Evolutionary conservation across 2,329 filamentous ascomycete species (phyloP).

Genomic region (Aspergillus pseudoglaucus): DNA sequence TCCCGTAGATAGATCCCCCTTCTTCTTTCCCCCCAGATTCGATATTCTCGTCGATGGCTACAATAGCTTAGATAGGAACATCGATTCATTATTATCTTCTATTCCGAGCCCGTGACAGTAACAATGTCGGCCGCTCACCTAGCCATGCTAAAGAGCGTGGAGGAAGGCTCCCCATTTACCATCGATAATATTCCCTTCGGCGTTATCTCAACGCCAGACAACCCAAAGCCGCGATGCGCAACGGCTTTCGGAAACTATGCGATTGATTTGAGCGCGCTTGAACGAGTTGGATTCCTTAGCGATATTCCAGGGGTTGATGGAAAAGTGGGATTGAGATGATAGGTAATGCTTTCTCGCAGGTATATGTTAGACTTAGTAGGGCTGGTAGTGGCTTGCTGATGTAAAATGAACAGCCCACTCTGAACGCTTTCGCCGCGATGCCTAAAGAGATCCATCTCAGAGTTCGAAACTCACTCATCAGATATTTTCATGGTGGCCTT

Average conservation of each 20-base stretch:
- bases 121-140: too few relatives aligned
- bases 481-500: background rate
- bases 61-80: too few relatives aligned
- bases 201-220: slow-evolving; percentile 8
- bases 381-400: background rate
- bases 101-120: too few relatives aligned
- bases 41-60: too few relatives aligned
- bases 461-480: background rate
- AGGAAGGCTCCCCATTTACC: slow-evolving; percentile 6
- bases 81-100: too few relatives aligned
- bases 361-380: background rate
- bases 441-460: background rate
- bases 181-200: slow-evolving; percentile 14
- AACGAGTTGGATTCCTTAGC: slow-evolving; percentile 7
- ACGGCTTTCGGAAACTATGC: slow-evolving; percentile 5
- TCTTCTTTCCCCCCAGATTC: too few relatives aligned
- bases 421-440: background rate
- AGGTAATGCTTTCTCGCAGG: background rate
- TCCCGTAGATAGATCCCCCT: too few relatives aligned
- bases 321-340: background rate
- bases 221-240: slow-evolving; percentile 8
- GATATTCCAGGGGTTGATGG: slow-evolving; percentile 4
- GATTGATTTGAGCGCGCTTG: slow-evolving; percentile 8
- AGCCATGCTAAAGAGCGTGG: too few relatives aligned
- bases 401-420: background rate